Percentiles rank a stretch among this genome's conserved stretches.
Conservation (phyloP, 2,329 filamentous ascomycete genomes). For the Alternaria arbusti region DNA sequence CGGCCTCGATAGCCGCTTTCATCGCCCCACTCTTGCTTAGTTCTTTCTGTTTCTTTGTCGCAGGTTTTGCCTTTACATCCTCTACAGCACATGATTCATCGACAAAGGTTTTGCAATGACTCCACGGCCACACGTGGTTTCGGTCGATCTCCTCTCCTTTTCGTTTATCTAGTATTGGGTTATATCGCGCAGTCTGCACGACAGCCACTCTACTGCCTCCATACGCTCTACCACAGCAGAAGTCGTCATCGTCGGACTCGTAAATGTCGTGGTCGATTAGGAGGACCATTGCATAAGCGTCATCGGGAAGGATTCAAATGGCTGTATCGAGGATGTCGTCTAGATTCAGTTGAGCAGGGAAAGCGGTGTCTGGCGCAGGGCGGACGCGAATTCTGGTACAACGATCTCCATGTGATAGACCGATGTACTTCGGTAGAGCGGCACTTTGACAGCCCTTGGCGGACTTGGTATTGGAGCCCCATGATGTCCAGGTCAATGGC, state of each 20-base stretch:
- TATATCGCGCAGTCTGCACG: conserved; percentile 67
- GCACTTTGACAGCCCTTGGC: not conserved
- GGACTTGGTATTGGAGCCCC: conserved; percentile 45
- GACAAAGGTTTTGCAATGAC: conserved; percentile 64
- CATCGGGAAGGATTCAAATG: conserved; percentile 59
- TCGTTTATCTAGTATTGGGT: conserved; percentile 55
- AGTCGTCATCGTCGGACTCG: conserved; percentile 70
- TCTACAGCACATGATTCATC: conserved; percentile 47
- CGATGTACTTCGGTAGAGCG: conserved; percentile 50
- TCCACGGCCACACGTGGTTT: conserved; percentile 68
- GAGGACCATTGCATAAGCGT: conserved; percentile 66
- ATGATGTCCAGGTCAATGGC: conserved; percentile 56
- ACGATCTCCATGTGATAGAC: conserved; percentile 50
- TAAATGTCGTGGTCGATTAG: conserved; percentile 69
- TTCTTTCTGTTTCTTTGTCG: conserved; percentile 17
- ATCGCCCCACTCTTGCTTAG: conserved; percentile 17
- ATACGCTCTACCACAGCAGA: conserved; percentile 71
- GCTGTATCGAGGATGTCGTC: conserved; percentile 66
- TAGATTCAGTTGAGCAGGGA: conserved; percentile 63
- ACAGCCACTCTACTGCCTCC: conserved; percentile 68
- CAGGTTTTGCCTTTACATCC: conserved; percentile 18
- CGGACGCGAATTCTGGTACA: conserved; percentile 61
- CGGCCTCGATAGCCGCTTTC: conserved; percentile 20
- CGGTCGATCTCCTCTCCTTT: conserved; percentile 55
- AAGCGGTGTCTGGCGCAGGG: conserved; percentile 55